Evolutionary conservation across 345 rosid species (phyloP).

Genomic region (Populus nigra): DNA sequence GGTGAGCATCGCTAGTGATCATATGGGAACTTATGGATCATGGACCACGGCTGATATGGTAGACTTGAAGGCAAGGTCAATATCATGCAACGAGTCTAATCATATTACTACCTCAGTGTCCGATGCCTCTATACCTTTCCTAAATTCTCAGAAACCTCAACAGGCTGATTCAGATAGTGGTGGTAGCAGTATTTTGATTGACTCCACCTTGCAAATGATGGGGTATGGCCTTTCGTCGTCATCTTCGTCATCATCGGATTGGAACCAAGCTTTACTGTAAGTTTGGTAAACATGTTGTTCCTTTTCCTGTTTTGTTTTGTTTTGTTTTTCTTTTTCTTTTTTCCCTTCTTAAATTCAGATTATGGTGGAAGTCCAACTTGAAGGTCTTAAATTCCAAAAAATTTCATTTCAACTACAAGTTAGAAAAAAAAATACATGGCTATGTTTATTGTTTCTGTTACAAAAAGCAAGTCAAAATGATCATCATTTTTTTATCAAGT

Average conservation of each 20-base stretch:
- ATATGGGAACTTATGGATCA: constrained; percentile 32
- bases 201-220: constrained; percentile 46
- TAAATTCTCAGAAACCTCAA: constrained; percentile 19
- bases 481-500: constrained; percentile 9
- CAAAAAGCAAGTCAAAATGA: constrained; percentile 24
- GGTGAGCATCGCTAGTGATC: constrained; percentile 16
- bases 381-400: constrained; percentile 8
- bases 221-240: constrained; percentile 38
- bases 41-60: constrained; percentile 14
- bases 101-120: constrained; percentile 9
- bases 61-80: constrained; percentile 38
- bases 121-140: constrained; percentile 24
- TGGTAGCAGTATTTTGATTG: constrained; percentile 38
- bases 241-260: constrained; percentile 30
- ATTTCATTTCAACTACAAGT: constrained; percentile 34
- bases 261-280: constrained; percentile 56
- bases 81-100: constrained; percentile 24
- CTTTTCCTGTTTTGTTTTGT: neutral
- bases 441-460: neutral
- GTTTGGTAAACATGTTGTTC: constrained; percentile 1
- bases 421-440: neutral
- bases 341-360: neutral
- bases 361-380: constrained; percentile 6
- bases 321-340: too few relatives aligned
- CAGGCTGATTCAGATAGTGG: constrained; percentile 34